Conservation (phyloP, 2,329 filamentous ascomycete species). For the Xylaria sp. region DNA sequence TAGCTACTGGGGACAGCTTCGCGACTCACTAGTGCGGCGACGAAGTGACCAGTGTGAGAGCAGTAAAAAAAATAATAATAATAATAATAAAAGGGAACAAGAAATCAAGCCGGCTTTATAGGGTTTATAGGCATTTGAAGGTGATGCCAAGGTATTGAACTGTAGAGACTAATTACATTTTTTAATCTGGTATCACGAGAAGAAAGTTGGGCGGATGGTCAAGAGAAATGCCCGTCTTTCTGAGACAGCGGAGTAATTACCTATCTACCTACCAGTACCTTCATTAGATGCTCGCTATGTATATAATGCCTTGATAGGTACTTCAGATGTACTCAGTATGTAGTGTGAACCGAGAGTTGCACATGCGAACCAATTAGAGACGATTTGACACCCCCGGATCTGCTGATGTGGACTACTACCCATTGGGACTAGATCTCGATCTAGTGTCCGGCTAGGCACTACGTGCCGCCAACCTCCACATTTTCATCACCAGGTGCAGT, state of each 20-base stretch:
- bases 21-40: not conserved
- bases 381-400: constrained; percentile 22
- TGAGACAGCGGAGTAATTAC: no score
- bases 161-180: no score
- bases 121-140: no score
- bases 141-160: no score
- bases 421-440: not conserved
- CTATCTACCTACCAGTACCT: not conserved
- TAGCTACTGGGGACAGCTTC: not conserved
- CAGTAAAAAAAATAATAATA: not conserved
- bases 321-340: not conserved
- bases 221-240: no score
- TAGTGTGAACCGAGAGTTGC: not conserved
- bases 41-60: no score
- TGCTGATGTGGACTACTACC: not conserved
- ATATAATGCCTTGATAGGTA: no score
- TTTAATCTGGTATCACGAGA: no score
- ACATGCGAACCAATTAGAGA: constrained; percentile 23
- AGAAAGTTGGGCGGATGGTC: no score
- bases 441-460: not conserved
- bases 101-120: no score
- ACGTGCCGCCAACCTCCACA: constrained; percentile 10
- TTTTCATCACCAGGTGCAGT: not conserved
- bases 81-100: no score
- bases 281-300: not conserved